A percentile compares a stretch with the other conserved stretches of the same genome.
Conservation (phyloP, 345 rosid genomes). For the Salix viminalis region DNA sequence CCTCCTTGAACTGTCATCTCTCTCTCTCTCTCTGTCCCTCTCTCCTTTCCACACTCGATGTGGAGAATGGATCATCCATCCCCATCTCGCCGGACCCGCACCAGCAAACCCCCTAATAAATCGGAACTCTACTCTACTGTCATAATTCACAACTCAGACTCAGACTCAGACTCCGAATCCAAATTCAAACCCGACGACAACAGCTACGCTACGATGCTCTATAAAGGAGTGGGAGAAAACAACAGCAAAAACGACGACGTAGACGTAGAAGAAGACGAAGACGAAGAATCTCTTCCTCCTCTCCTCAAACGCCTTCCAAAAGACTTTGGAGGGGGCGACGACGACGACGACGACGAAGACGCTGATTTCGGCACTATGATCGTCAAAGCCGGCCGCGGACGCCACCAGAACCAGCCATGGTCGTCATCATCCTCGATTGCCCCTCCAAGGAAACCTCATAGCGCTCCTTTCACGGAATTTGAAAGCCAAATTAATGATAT, state of each 20-base stretch:
- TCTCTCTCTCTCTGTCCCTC: not conserved
- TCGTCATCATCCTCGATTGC: slow-evolving; percentile 28
- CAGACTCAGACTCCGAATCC: slow-evolving; percentile 15
- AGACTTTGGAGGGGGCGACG: slow-evolving; percentile 80
- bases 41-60: not conserved
- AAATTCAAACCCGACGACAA: not conserved
- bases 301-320: slow-evolving; percentile 87
- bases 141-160: slow-evolving; percentile 18
- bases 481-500: slow-evolving; percentile 21
- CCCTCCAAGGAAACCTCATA: slow-evolving; percentile 1
- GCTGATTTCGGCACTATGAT: slow-evolving; percentile 75
- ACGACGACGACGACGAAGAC: slow-evolving; percentile 30
- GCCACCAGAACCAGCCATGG: slow-evolving; percentile 2
- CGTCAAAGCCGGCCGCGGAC: slow-evolving; percentile 42
- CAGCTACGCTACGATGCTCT: slow-evolving; percentile 22
- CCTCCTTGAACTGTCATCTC: not conserved
- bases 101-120: slow-evolving; percentile 8
- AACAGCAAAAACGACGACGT: not conserved
- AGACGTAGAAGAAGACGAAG: slow-evolving; percentile 33
- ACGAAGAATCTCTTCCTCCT: slow-evolving; percentile 72
- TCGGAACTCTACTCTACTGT: slow-evolving; percentile 22
- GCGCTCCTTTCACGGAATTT: slow-evolving; percentile 8
- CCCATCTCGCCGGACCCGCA: slow-evolving; percentile 18
- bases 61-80: slow-evolving; percentile 17
- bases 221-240: slow-evolving; percentile 19